Base-by-base conservation (phyloP, 1,139 yeast species). In the Torulaspora globosa region DNA sequence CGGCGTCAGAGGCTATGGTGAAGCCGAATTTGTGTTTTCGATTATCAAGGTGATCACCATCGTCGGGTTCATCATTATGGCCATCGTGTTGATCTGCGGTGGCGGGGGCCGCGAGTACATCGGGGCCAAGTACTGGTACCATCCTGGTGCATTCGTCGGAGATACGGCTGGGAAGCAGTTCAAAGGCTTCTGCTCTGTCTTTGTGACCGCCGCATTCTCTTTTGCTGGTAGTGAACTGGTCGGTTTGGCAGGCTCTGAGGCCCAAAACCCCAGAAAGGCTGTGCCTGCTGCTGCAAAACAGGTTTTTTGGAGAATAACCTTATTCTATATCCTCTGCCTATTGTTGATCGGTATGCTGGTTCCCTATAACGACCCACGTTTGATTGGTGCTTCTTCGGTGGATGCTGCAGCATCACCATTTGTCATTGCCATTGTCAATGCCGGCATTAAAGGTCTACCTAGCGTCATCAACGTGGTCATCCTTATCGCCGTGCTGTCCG, bases 161-260 rank as follows among this genome's bases (percentile, higher is more conserved):
- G 84, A 54, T n/a, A 53, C 56, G 14, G 29, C 55, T 3, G 65
- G 63, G 35, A 38, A 49, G 10, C 53, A 80, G 8, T 75, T 76
- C 58, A 76, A 77, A 54, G 83, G 83, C 37, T 70, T 73, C 36
- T 69, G 72, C 42, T 62, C 76, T 0, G 78, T 73, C 8, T 73
- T 74, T 46, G 74, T 74, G 40, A 71, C 76, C 18, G 80, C 81
- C n/a, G 80, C 80, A 0, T 78, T 76, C 60, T 74, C 80, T 67
- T 75, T 70, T 56, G 73, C 75, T 40, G 84, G 84, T 46, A 78
- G 86, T 47, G 95, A 86, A 68, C 70, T 84, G 60, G 83, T 84
- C 51, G 96, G 95, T 54, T 71, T 89, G 55, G 94, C 96, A 19
- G 87, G 95, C 45, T 88, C 95, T 14, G 97, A 89, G 70, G 78